These are phyloP conservation scores for Mrakia frigida DNA, from an alignment of 768 basidiomycete species.

Conservation along the genomic window DNA sequence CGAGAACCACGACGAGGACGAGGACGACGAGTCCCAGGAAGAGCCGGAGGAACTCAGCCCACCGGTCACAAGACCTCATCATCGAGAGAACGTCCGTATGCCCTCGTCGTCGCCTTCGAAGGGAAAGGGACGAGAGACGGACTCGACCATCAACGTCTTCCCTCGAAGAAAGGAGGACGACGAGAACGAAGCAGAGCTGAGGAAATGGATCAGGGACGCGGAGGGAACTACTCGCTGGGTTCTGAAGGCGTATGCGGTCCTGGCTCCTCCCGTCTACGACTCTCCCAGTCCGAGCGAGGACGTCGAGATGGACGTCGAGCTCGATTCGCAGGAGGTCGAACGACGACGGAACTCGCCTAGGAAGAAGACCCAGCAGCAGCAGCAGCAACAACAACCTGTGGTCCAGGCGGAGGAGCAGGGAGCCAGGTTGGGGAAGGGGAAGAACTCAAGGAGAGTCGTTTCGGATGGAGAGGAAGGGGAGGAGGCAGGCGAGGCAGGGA, in stretches of 20 bases:
- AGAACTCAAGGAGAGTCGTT: neutral
- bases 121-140: neutral
- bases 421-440: neutral
- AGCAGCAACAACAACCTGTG: no score
- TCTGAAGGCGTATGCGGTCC: no score
- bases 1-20: neutral
- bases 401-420: neutral
- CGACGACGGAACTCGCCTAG: no score
- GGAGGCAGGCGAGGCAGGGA: neutral
- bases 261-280: no score
- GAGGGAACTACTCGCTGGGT: neutral
- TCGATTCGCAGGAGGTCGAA: no score
- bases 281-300: no score
- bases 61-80: neutral
- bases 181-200: conserved; percentile 3
- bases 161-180: neutral
- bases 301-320: no score
- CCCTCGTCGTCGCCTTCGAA: neutral
- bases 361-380: no score
- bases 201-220: neutral
- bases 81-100: neutral
- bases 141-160: neutral
- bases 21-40: neutral
- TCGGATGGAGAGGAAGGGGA: neutral
- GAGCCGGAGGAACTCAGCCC: no score